Evolutionary conservation across 768 basidiomycete genomes (phyloP), one percentile per base, ranked within the genome.

Genomic region (Infundibulicybe gibba): DNA sequence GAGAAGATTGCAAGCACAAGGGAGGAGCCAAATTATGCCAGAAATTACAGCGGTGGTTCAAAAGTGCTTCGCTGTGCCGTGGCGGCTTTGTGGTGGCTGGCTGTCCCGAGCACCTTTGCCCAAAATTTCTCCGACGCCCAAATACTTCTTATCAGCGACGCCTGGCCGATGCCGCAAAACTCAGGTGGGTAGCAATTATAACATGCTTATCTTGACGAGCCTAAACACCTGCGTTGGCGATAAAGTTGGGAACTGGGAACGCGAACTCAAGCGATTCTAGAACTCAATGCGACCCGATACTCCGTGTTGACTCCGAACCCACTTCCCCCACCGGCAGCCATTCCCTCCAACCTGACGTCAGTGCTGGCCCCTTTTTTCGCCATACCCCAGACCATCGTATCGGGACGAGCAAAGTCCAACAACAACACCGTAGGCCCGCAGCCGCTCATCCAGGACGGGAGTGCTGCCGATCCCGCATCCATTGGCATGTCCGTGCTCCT

Each of bases 381-480:
- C 25, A 84, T 88, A 30, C 75, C 80, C 0, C 62, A 63, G 1
- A 54, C 61, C 19, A 67, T 80, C 16, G 77, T 89, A n/a, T 52
- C 63, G 3, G 68, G 70, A 45, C 77, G 79, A 31, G 56, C 73
- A 10, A 35, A 44, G 5, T 66, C 74, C 5, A 79, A 72, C 54
- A 69, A 62, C 25, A 65, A 70, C 25, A 54, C 67, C 12, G 60
- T 64, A 2, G 78, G 75, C 13, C 79, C 84, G 1, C 80, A 81
- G 53, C 77, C 85, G 0, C 67, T 92, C 14, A 64, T 83, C 5
- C 54, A 65, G 3, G 74, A 77, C 37, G 79, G 83, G 25, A 70
- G 75, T 34, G 83, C 85, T 13, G 87, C 83, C 0, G 93, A 95
- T 57, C 91, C 92, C 0, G 80, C 90, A 0, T 84, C 81, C 40